Conservation (phyloP, 2,329 filamentous ascomycete species). For the Venturia oleaginea region DNA sequence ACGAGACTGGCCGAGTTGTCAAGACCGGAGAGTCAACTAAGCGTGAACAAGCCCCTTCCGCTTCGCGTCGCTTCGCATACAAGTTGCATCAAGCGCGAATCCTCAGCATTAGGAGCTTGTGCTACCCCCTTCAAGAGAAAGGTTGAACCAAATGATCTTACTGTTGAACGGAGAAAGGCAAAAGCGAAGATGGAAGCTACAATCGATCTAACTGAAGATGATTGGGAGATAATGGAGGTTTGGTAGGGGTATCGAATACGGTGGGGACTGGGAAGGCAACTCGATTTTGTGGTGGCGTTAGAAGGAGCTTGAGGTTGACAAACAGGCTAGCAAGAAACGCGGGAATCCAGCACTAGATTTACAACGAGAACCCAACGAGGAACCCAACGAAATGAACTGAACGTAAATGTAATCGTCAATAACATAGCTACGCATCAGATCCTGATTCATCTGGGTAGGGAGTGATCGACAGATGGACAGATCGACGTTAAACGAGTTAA, state of each 20-base stretch:
- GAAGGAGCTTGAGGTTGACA: no score
- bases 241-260: background rate
- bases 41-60: background rate
- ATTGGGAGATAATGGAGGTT: background rate
- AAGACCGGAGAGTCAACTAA: background rate
- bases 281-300: no score
- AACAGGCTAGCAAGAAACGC: no score
- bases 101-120: background rate
- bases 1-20: background rate
- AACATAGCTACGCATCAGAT: no score
- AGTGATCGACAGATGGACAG: no score
- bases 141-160: background rate
- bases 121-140: background rate
- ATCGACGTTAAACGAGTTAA: no score
- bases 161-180: background rate
- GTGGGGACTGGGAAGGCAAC: background rate
- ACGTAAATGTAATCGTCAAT: no score
- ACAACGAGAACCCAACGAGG: no score
- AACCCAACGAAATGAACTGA: no score
- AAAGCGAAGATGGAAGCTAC: background rate
- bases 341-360: no score
- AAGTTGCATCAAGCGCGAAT: background rate
- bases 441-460: no score
- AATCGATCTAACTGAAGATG: background rate
- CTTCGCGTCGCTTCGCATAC: no score